Base-by-base conservation (phyloP, 495 filamentous ascomycete genomes). In the Lasiosphaeriaceae sp. region DNA sequence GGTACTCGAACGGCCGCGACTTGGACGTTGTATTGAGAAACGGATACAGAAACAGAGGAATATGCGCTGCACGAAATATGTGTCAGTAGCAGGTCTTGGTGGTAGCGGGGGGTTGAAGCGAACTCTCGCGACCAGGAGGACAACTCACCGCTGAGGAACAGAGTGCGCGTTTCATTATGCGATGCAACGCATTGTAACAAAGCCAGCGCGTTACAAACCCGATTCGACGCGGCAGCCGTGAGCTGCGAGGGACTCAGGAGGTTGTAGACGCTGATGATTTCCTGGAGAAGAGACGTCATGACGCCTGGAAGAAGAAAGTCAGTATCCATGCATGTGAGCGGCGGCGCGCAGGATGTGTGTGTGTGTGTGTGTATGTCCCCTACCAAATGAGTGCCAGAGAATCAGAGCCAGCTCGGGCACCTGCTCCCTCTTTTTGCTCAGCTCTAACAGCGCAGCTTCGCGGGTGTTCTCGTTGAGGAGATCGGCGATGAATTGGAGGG, bases 21-120 rank as follows among this genome's bases (percentile, higher is more conserved):
- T 99, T 99, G 9, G 95, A 97, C 9, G 94, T 99, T 1, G 94
- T 99, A 74, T 99, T 99, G 44, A 99, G 82, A 73, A 99, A 99
- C 0, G 94, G 94, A 64, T 99, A 99, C 22, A 99, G 86, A 71
- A 96, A 99, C 16, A 99, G 85, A 14, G 94, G 94, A 49, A 99
- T 97, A 67, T 99, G 94, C n/a, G 94, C 94, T 97, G 61, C 16
- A 43, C 11, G 29, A 16, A 14, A 43, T 4, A 43, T 2, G 17
- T 26, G 62, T 67, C 45, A 69, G 66, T 52, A 22, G 35, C 47
- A 49, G 48, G 61, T 45, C n/a, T 19, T 37, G n/a, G 26, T 31
- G 9, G 26, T 31, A 9, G 26, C 26, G 26, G 26, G 26, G 26
- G 22, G 41, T 46, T 12, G 20, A 41, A 17, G 45, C 44, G 20